Evolutionary conservation across 495 filamentous ascomycete species (phyloP).

Genomic region (Penicilliopsis zonata): DNA sequence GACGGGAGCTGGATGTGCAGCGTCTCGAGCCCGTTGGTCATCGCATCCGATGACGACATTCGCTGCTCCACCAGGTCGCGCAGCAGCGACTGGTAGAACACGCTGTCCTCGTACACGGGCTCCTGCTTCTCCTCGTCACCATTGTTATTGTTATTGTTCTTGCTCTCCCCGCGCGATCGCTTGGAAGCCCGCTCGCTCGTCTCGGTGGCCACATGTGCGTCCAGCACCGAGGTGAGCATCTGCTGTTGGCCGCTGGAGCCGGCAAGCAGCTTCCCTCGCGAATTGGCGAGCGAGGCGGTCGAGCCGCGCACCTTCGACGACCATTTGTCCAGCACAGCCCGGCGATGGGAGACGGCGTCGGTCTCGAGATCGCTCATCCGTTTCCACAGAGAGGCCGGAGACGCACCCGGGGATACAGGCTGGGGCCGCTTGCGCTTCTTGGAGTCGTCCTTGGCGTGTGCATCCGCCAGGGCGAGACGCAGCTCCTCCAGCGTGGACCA

Average conservation of each 20-base stretch:
- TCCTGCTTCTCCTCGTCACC: constrained; percentile 6
- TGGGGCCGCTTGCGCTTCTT: constrained; percentile 48
- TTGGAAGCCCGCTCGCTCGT: constrained; percentile 52
- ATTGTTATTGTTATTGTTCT: not conserved
- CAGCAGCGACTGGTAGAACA: constrained; percentile 85
- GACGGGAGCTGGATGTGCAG: constrained; percentile 21
- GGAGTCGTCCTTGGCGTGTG: constrained; percentile 29
- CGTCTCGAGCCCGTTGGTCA: constrained; percentile 31
- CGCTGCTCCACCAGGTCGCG: constrained; percentile 87
- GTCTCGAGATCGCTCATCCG: constrained; percentile 58
- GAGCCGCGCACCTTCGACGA: constrained; percentile 40
- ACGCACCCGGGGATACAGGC: constrained; percentile 35
- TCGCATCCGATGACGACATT: constrained; percentile 37
- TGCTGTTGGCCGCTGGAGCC: constrained; percentile 37
- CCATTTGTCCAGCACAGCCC: constrained; percentile 34
- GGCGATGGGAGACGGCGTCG: constrained; percentile 28
- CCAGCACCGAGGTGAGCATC: constrained; percentile 59
- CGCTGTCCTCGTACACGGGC: constrained; percentile 76
- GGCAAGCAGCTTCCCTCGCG: constrained; percentile 34
- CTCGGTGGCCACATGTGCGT: constrained; percentile 57
- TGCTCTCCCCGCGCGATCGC: constrained; percentile 25
- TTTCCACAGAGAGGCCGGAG: constrained; percentile 53
- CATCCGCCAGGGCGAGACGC: constrained; percentile 45
- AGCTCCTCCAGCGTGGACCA: constrained; percentile 76
- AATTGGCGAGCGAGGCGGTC: constrained; percentile 20